A percentile compares a stretch with the other conserved stretches of the same genome.
Conservation (phyloP, 2,329 filamentous ascomycete genomes). For the Penicillium sp. region DNA sequence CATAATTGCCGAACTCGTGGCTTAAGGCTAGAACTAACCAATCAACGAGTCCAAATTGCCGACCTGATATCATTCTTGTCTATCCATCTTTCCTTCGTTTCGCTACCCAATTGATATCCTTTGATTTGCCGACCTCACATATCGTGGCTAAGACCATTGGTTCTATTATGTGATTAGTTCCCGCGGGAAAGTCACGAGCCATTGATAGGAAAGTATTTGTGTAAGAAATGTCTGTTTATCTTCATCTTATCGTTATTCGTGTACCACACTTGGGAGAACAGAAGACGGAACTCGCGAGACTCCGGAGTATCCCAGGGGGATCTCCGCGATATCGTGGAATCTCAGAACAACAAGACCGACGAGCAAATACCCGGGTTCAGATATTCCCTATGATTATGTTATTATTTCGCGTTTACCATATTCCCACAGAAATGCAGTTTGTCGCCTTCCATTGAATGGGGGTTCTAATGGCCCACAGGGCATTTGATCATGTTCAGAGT, state of each 20-base stretch:
- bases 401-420: background rate
- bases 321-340: conserved; percentile 26
- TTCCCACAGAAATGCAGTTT: background rate
- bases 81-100: background rate
- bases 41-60: background rate
- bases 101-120: background rate
- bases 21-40: background rate
- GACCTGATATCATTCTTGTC: background rate
- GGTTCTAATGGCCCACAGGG: background rate
- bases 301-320: conserved; percentile 18
- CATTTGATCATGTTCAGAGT: background rate
- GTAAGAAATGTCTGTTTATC: background rate
- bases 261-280: conserved; percentile 34
- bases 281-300: conserved; percentile 29
- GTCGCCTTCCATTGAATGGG: background rate
- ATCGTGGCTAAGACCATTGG: background rate
- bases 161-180: background rate
- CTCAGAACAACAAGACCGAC: conserved; percentile 36
- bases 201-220: background rate
- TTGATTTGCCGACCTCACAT: background rate
- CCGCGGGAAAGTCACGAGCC: background rate
- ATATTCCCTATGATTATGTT: conserved; percentile 25
- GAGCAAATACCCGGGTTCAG: conserved; percentile 35
- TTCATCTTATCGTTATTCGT: conserved; percentile 12
- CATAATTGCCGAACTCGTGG: background rate